Percentiles rank a stretch among this genome's conserved stretches.
Evolutionary conservation across 1,139 yeast species (phyloP).

Genomic region (Saccharomyces hybrid): DNA sequence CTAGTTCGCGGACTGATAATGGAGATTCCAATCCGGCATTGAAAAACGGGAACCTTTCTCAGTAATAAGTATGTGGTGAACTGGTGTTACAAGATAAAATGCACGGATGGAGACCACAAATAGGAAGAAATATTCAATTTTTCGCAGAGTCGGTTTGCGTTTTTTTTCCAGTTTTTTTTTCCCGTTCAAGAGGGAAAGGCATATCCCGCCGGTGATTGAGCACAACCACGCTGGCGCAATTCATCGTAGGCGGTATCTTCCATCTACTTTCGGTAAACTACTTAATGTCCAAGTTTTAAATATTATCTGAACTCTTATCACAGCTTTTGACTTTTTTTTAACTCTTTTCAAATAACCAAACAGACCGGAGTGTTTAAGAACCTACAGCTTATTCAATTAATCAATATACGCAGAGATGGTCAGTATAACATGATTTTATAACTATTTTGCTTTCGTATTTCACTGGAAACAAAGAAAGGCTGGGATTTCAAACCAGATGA

Average conservation of each 20-base stretch:
- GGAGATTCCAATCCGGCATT: too few species aligned
- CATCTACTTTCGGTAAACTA: not conserved
- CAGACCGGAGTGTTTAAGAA: conserved; percentile 82
- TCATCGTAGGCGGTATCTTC: not conserved
- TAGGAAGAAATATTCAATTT: too few species aligned
- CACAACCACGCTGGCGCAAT: not conserved
- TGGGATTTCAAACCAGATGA: not conserved
- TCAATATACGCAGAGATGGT: conserved; percentile 87
- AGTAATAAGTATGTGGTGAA: not conserved
- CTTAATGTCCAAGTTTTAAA: not conserved
- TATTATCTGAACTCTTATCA: not conserved
- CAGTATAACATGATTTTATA: conserved; percentile 44
- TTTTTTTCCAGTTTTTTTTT: not conserved
- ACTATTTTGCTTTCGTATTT: not conserved
- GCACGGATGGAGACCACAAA: not conserved
- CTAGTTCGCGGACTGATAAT: not conserved
- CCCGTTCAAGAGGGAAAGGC: not conserved
- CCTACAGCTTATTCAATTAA: conserved; percentile 28
- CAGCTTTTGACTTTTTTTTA: not conserved
- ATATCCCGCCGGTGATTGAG: not conserved
- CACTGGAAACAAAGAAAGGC: not conserved
- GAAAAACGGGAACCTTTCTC: too few species aligned
- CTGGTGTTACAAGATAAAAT: not conserved
- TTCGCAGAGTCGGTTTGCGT: not conserved
- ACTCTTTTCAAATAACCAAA: conserved; percentile 1